Evolutionary conservation across 2,329 filamentous ascomycete species (phyloP).

Genomic region (Mycosphaerella arachidis): DNA sequence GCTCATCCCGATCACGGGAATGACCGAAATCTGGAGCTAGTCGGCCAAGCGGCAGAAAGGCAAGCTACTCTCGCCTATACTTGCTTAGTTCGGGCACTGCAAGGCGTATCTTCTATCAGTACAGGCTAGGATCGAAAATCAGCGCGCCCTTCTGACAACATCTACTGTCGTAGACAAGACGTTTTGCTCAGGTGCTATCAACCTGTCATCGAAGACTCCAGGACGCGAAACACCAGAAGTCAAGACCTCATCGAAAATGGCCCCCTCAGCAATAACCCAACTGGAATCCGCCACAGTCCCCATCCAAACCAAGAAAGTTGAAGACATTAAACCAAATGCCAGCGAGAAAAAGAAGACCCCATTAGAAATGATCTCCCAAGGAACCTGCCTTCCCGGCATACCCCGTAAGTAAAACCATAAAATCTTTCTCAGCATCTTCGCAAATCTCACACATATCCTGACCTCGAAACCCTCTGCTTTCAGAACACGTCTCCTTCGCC

Average conservation of each 20-base stretch:
- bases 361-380: slow-evolving; percentile 43
- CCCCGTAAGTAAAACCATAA: slow-evolving; percentile 33
- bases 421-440: too few species aligned
- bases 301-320: slow-evolving; percentile 14
- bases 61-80: not conserved
- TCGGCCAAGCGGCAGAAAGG: not conserved
- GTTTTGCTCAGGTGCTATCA: not conserved
- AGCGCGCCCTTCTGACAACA: not conserved
- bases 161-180: not conserved
- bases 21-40: not conserved
- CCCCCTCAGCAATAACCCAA: slow-evolving; percentile 28
- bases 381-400: slow-evolving; percentile 48
- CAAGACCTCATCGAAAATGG: slow-evolving; percentile 19
- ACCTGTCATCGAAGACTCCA: not conserved
- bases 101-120: not conserved
- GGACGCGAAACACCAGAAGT: too few species aligned
- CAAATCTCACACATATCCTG: too few species aligned
- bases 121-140: not conserved
- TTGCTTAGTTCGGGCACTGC: not conserved
- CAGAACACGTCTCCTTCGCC: slow-evolving; percentile 46
- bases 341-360: slow-evolving; percentile 29
- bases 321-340: slow-evolving; percentile 4
- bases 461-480: too few species aligned
- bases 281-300: slow-evolving; percentile 12
- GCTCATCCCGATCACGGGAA: not conserved